These are phyloP conservation scores for Trypanosoma cruzi DNA, from an alignment of 208 protist genomes.

Conservation along the genomic window DNA sequence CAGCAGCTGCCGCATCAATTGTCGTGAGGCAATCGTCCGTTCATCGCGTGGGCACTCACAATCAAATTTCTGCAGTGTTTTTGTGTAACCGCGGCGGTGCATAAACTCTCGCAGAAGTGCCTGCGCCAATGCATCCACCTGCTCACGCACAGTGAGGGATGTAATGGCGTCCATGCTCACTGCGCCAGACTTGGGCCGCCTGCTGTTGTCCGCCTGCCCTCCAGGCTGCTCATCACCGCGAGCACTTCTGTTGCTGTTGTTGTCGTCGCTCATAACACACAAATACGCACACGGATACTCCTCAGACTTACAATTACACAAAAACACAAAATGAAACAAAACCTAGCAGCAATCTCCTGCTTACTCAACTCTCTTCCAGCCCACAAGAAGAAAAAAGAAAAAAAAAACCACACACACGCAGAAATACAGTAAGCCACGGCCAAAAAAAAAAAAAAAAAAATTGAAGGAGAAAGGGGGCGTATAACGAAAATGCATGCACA, in stretches of 20 bases:
- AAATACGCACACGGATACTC: too few species aligned
- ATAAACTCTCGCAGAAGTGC: constrained; percentile 90
- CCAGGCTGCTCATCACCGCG: constrained; percentile 8
- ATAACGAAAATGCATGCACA: constrained; percentile 14
- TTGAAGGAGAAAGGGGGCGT: constrained; percentile 11
- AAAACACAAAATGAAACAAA: too few species aligned
- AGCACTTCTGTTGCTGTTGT: too few species aligned
- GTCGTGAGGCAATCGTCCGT: constrained; percentile 71
- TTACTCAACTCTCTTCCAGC: too few species aligned
- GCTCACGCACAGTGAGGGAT: constrained; percentile 40
- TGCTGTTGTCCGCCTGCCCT: neutral
- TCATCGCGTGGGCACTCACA: constrained; percentile 66
- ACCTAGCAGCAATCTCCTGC: too few species aligned
- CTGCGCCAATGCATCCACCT: constrained; percentile 75
- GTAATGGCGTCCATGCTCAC: constrained; percentile 31
- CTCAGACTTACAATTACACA: too few species aligned
- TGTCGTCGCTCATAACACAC: neutral
- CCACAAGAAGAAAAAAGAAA: neutral
- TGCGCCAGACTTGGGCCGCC: neutral
- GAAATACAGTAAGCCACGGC: too few species aligned
- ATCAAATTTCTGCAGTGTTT: constrained; percentile 74
- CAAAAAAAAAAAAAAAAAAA: constrained; percentile 19
- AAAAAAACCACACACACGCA: constrained; percentile 7
- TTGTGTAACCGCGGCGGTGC: constrained; percentile 69
- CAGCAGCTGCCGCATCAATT: constrained; percentile 75